phyloP scores from a whole-genome alignment of 2,329 filamentous ascomycete species.

The Neofusicoccum kwambonambiense region DNA sequence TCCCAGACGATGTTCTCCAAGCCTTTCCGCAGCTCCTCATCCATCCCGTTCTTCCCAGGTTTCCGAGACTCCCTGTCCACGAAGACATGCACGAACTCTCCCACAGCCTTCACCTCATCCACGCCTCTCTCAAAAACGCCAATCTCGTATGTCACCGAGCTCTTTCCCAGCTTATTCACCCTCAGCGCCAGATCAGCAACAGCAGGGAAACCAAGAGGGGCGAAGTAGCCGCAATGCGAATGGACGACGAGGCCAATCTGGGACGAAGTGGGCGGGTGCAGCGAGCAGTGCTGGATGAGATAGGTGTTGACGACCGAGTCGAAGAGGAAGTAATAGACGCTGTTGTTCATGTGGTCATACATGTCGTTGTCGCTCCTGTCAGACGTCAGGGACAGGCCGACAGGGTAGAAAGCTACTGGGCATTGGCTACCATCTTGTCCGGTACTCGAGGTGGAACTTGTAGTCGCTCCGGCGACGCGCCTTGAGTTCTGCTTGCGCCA shows the following conservation, averaged over 20 bases:
- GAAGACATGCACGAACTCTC: constrained; percentile 84
- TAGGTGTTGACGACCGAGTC: constrained; percentile 90
- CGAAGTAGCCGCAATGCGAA: constrained; percentile 82
- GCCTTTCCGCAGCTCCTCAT: constrained; percentile 51
- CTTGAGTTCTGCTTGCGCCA: constrained; percentile 44
- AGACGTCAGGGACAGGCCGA: constrained; percentile 16
- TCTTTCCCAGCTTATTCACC: constrained; percentile 79
- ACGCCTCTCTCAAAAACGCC: constrained; percentile 77
- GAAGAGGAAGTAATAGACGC: constrained; percentile 81
- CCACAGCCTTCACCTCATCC: constrained; percentile 76
- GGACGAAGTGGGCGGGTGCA: constrained; percentile 66
- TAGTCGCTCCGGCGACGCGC: constrained; percentile 70
- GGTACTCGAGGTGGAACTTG: constrained; percentile 73
- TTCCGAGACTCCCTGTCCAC: constrained; percentile 71
- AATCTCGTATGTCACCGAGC: constrained; percentile 87
- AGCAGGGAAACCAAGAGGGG: constrained; percentile 76
- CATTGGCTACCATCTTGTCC: constrained; percentile 74
- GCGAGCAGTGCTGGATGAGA: constrained; percentile 73
- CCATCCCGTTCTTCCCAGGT: constrained; percentile 67
- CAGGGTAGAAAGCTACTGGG: neutral
- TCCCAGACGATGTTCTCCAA: constrained; percentile 28
- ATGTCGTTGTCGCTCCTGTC: constrained; percentile 87
- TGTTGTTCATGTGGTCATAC: constrained; percentile 93
- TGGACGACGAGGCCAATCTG: constrained; percentile 84
- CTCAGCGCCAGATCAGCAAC: constrained; percentile 78